Evolutionary conservation across 805 yeast species (phyloP).

Genomic region (Blastobotrys parvus): DNA sequence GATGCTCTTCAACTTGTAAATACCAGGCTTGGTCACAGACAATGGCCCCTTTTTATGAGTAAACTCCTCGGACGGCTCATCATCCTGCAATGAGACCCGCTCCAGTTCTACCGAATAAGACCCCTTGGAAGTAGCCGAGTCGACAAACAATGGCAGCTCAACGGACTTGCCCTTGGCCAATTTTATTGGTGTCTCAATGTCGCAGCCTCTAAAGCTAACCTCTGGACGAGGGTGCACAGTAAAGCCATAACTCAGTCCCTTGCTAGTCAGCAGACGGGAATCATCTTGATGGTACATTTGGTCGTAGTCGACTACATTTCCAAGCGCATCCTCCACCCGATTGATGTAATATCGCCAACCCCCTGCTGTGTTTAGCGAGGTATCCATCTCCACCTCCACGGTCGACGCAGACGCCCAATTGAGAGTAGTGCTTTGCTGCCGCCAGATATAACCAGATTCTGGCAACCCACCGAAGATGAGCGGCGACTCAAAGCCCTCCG

Average conservation of each 20-base stretch:
- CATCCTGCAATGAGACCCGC: slow-evolving; percentile 26
- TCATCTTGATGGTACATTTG: slow-evolving; percentile 16
- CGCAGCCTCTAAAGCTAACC: slow-evolving; percentile 33
- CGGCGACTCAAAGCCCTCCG: slow-evolving; percentile 36
- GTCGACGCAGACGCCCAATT: slow-evolving; percentile 30
- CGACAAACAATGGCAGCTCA: slow-evolving; percentile 15
- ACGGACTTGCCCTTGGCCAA: slow-evolving; percentile 22
- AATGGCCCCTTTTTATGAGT: slow-evolving; percentile 5
- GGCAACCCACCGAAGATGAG: slow-evolving; percentile 15
- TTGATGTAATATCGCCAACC: slow-evolving; percentile 48
- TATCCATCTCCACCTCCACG: slow-evolving; percentile 38
- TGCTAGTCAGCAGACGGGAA: slow-evolving; percentile 27
- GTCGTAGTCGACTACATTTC: slow-evolving; percentile 39
- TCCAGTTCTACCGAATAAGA: slow-evolving; percentile 39
- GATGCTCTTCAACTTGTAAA: slow-evolving; percentile 47
- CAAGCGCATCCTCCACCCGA: slow-evolving; percentile 58
- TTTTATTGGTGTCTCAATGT: slow-evolving; percentile 24
- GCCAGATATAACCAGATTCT: slow-evolving; percentile 8
- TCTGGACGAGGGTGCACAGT: slow-evolving; percentile 49
- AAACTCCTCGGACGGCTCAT: slow-evolving; percentile 6
- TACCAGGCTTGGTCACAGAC: slow-evolving; percentile 48
- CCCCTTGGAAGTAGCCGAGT: slow-evolving; percentile 30
- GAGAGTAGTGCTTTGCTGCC: slow-evolving; percentile 15
- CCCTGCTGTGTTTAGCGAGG: slow-evolving; percentile 39
- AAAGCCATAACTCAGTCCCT: slow-evolving; percentile 38